Evolutionary conservation across 306 rosid species (phyloP).

Genomic region (Prunus salicina): DNA sequence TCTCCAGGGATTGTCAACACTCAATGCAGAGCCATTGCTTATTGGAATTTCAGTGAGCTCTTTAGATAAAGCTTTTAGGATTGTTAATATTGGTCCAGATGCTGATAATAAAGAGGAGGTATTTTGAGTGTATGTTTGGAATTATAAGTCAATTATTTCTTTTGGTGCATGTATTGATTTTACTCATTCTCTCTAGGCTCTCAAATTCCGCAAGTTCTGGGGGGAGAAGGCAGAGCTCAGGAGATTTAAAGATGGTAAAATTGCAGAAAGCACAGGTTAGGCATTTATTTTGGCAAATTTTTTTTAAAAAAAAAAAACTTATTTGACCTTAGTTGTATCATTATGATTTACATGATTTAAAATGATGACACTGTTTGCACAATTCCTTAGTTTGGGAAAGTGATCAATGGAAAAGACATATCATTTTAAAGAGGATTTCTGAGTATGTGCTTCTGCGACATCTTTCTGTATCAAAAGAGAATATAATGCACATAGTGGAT

Average conservation of each 20-base stretch:
- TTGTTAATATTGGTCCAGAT: slow-evolving; percentile 89
- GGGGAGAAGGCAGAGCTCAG: slow-evolving; percentile 92
- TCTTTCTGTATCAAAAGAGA: slow-evolving; percentile 64
- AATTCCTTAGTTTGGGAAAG: slow-evolving; percentile 69
- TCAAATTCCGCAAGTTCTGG: slow-evolving; percentile 80
- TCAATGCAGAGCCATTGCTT: slow-evolving; percentile 69
- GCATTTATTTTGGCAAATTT: slow-evolving; percentile 11
- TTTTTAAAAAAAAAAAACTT: neutral
- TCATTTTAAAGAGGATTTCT: slow-evolving; percentile 57
- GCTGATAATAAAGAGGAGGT: slow-evolving; percentile 87
- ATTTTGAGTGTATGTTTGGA: slow-evolving; percentile 21
- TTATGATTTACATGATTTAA: slow-evolving; percentile 16
- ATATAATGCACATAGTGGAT: slow-evolving; percentile 63
- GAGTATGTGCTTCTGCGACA: slow-evolving; percentile 74
- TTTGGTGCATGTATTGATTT: slow-evolving; percentile 23
- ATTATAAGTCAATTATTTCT: slow-evolving; percentile 10
- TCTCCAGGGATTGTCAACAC: slow-evolving; percentile 67
- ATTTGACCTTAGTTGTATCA: slow-evolving; percentile 8
- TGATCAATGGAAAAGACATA: slow-evolving; percentile 78
- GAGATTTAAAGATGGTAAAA: slow-evolving; percentile 90
- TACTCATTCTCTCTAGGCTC: slow-evolving; percentile 46
- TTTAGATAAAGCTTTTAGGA: slow-evolving; percentile 80
- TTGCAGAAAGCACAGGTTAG: slow-evolving; percentile 92
- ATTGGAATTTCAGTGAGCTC: slow-evolving; percentile 74
- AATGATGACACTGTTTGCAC: slow-evolving; percentile 19